These are phyloP conservation scores for Rhodocollybia butyracea DNA, from an alignment of 768 basidiomycete species.

Conservation along the genomic window DNA sequence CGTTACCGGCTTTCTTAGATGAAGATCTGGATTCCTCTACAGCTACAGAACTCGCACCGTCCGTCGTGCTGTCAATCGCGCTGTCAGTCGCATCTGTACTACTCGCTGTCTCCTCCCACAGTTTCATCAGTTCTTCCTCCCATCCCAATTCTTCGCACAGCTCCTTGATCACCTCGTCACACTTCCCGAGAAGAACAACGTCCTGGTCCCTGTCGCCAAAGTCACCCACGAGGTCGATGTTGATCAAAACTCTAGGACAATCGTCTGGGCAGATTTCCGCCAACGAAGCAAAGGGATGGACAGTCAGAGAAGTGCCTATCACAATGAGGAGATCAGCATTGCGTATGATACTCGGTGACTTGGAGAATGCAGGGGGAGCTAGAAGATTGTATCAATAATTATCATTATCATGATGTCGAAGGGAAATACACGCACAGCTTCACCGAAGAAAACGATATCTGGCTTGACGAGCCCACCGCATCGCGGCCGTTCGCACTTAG, in stretches of 20 bases:
- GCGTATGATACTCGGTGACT: constrained; percentile 46
- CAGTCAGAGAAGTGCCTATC: constrained; percentile 86
- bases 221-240: constrained; percentile 77
- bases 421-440: constrained; percentile 46
- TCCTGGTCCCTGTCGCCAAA: constrained; percentile 54
- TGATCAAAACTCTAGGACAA: constrained; percentile 87
- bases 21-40: not conserved
- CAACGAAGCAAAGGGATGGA: constrained; percentile 85
- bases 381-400: not conserved
- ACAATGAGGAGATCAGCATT: constrained; percentile 82
- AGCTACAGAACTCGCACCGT: not conserved
- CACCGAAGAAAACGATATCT: constrained; percentile 95
- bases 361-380: constrained; percentile 78
- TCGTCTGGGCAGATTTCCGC: constrained; percentile 46
- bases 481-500: constrained; percentile 50
- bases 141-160: constrained; percentile 73
- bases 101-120: constrained; percentile 49
- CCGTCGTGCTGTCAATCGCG: not conserved
- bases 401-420: not conserved
- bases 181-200: constrained; percentile 63
- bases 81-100: not conserved
- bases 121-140: constrained; percentile 54
- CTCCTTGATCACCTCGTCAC: constrained; percentile 62
- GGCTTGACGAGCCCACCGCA: constrained; percentile 84
- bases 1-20: constrained; percentile 16